Evolutionary conservation across 805 yeast genomes (phyloP).

Genomic region (Wickerhamiella azyma): DNA sequence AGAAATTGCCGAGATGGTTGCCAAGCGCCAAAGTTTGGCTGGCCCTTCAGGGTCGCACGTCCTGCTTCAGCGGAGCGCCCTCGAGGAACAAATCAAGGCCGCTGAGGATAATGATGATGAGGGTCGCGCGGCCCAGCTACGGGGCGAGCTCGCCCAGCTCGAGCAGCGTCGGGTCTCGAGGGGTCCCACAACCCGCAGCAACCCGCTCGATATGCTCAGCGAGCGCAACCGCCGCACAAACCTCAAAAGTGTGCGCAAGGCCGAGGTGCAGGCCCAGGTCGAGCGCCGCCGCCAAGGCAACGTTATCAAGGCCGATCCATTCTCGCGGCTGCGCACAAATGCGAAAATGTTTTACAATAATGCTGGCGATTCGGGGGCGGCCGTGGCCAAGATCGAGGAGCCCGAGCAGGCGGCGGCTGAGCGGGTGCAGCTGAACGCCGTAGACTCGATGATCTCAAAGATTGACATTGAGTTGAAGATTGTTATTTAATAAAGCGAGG

Average conservation of each 20-base stretch:
- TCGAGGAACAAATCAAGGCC: constrained; percentile 60
- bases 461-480: constrained; percentile 28
- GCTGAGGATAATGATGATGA: constrained; percentile 39
- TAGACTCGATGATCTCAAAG: constrained; percentile 29
- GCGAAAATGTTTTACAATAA: constrained; percentile 60
- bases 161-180: constrained; percentile 2
- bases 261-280: constrained; percentile 55
- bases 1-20: constrained; percentile 67
- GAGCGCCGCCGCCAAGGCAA: constrained; percentile 32
- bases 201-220: constrained; percentile 38
- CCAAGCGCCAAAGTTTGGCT: constrained; percentile 50
- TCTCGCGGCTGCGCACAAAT: constrained; percentile 75
- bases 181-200: background rate
- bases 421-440: constrained; percentile 14
- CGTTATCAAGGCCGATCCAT: constrained; percentile 47
- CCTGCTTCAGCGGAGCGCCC: constrained; percentile 56
- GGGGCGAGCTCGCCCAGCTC: constrained; percentile 22
- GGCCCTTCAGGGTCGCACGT: constrained; percentile 56
- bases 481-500: constrained; percentile 16
- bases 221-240: constrained; percentile 77
- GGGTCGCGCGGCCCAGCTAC: constrained; percentile 24
- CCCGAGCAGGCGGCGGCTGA: constrained; percentile 4
- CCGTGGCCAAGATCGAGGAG: constrained; percentile 9
- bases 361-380: too few species aligned
- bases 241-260: constrained; percentile 60